Percentiles rank a stretch among this genome's conserved stretches.
phyloP scores from a whole-genome alignment of 371 early-diverging fungal genomes.

The Mucor velutinosus region DNA sequence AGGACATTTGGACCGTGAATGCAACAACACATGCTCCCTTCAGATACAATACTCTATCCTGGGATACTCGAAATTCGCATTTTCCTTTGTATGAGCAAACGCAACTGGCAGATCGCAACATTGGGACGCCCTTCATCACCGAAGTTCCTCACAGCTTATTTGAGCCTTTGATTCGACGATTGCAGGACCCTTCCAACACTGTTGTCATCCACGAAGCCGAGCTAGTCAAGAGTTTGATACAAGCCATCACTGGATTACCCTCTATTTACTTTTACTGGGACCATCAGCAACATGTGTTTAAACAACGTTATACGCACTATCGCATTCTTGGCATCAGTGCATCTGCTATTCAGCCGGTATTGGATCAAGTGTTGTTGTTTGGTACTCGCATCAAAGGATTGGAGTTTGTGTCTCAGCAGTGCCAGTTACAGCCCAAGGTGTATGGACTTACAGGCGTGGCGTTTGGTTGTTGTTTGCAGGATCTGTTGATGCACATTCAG shows the following conservation, averaged over 20 bases:
- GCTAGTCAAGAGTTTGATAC: constrained; percentile 22
- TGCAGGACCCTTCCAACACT: background rate
- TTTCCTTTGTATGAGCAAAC: constrained; percentile 17
- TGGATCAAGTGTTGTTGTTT: constrained; percentile 34
- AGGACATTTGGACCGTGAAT: constrained; percentile 14
- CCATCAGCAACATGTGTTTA: background rate
- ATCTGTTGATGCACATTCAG: constrained; percentile 43
- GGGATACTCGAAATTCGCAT: constrained; percentile 17
- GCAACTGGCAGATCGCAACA: constrained; percentile 6
- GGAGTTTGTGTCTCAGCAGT: constrained; percentile 31
- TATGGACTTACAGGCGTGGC: constrained; percentile 51
- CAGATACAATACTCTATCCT: constrained; percentile 13
- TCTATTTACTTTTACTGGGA: constrained; percentile 40
- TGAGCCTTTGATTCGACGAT: constrained; percentile 32
- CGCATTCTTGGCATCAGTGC: constrained; percentile 50
- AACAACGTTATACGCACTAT: constrained; percentile 12
- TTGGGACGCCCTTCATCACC: constrained; percentile 45
- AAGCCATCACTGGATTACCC: constrained; percentile 33
- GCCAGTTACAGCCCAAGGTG: constrained; percentile 34
- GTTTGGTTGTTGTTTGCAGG: constrained; percentile 49
- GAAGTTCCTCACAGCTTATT: constrained; percentile 34
- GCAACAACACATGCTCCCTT: background rate
- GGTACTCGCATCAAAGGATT: constrained; percentile 42
- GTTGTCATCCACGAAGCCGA: constrained; percentile 18
- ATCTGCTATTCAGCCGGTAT: constrained; percentile 20